Conservation (phyloP, 345 rosid species). For the Abelmoschus esculentus region DNA sequence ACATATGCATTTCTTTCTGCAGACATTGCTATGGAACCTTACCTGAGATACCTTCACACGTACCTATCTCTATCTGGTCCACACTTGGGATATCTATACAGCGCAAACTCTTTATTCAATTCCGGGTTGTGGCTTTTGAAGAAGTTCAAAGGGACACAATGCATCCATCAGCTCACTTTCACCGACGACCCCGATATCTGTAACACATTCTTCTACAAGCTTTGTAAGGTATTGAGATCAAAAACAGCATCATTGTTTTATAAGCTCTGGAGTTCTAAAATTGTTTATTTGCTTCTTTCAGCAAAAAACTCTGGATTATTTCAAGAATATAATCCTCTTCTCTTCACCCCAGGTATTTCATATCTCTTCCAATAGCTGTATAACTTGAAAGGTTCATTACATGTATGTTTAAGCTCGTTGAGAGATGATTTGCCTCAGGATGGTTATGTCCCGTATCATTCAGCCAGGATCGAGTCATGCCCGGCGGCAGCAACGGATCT, state of each 20-base stretch:
- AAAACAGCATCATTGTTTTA: background rate
- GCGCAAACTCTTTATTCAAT: constrained; percentile 86
- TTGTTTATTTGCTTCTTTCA: constrained; percentile 30
- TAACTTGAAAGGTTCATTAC: background rate
- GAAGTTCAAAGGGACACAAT: constrained; percentile 77
- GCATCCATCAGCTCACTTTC: constrained; percentile 96
- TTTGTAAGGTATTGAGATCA: constrained; percentile 55
- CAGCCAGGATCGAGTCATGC: constrained; percentile 83
- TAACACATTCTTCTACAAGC: constrained; percentile 75
- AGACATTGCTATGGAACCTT: constrained; percentile 90
- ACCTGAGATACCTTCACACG: constrained; percentile 51
- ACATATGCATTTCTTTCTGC: constrained; percentile 20
- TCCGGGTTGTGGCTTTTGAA: constrained; percentile 91
- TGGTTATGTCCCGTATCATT: constrained; percentile 97
- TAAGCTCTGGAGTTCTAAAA: background rate
- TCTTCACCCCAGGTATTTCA: constrained; percentile 85
- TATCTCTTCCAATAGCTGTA: background rate
- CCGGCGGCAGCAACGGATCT: constrained; percentile 67
- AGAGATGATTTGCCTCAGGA: constrained; percentile 40
- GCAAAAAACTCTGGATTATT: constrained; percentile 80
- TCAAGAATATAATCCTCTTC: constrained; percentile 60
- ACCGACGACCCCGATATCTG: constrained; percentile 78
- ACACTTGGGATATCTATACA: constrained; percentile 89
- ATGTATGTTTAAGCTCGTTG: background rate
- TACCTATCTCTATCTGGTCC: constrained; percentile 89